Evolutionary conservation across 1,139 yeast species (phyloP).

Genomic region (Schwanniomyces etchellsii): DNA sequence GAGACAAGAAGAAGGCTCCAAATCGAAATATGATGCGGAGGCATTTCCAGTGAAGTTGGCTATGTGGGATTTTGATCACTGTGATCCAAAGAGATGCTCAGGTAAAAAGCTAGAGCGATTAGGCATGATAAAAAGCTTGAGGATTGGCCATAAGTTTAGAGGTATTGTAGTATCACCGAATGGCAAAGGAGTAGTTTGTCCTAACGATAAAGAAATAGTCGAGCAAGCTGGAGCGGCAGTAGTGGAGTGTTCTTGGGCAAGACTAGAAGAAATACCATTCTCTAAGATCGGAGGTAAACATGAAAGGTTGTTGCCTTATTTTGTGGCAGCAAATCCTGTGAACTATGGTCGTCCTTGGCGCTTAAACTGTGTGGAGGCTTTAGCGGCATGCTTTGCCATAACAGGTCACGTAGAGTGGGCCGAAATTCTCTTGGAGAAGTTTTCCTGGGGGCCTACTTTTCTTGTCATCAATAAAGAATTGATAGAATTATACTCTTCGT

Average conservation of each 20-base stretch:
- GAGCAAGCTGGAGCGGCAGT: slow-evolving; percentile 88
- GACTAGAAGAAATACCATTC: slow-evolving; percentile 93
- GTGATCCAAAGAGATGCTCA: slow-evolving; percentile 97
- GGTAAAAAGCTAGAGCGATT: slow-evolving; percentile 90
- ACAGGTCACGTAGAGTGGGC: slow-evolving; percentile 95
- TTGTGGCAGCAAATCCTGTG: slow-evolving; percentile 95
- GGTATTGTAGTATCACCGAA: slow-evolving; percentile 93
- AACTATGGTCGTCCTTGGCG: slow-evolving; percentile 97
- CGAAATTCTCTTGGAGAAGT: slow-evolving; percentile 61
- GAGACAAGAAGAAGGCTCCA: slow-evolving; percentile 37
- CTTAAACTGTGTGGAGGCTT: slow-evolving; percentile 92
- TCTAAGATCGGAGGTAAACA: slow-evolving; percentile 85
- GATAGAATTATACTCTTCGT: slow-evolving; percentile 64
- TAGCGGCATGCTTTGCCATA: slow-evolving; percentile 95
- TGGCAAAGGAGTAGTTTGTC: slow-evolving; percentile 88
- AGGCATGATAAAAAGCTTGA: slow-evolving; percentile 71
- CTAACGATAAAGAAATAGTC: slow-evolving; percentile 68
- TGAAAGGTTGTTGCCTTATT: slow-evolving; percentile 82
- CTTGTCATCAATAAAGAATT: slow-evolving; percentile 78
- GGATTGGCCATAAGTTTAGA: slow-evolving; percentile 86
- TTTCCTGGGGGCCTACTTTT: slow-evolving; percentile 91
- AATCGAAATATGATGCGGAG: slow-evolving; percentile 11
- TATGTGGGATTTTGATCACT: slow-evolving; percentile 97
- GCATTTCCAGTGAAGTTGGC: slow-evolving; percentile 68
- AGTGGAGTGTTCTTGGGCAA: slow-evolving; percentile 98